Conservation (phyloP, 306 rosid genomes). For the Rosa persica region DNA sequence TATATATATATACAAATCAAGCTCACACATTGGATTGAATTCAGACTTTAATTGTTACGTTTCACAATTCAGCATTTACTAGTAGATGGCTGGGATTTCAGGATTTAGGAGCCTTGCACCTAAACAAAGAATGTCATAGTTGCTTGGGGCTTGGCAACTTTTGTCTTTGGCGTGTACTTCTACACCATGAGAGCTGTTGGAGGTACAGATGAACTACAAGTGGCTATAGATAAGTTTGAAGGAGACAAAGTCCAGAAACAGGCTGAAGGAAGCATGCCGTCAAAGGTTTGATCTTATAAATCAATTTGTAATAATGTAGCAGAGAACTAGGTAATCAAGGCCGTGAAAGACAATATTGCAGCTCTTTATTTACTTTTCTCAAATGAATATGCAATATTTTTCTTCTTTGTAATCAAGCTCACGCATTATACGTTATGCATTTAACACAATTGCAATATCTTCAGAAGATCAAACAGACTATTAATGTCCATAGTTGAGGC, state of each 20-base stretch:
- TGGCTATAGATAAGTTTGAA: constrained; percentile 87
- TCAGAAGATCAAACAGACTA: no score
- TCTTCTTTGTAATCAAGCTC: background rate
- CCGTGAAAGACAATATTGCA: constrained; percentile 6
- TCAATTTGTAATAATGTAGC: constrained; percentile 8
- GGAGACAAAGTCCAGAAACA: constrained; percentile 51
- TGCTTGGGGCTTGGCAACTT: constrained; percentile 83
- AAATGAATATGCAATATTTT: background rate
- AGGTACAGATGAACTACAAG: constrained; percentile 83
- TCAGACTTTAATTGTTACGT: no score
- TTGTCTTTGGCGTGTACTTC: constrained; percentile 79
- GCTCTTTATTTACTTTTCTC: background rate
- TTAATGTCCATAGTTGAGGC: no score
- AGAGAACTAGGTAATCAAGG: background rate
- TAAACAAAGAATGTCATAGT: constrained; percentile 71
- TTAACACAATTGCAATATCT: no score
- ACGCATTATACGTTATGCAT: no score
- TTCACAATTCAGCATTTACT: no score
- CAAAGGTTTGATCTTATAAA: constrained; percentile 37
- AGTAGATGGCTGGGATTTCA: constrained; percentile 58
- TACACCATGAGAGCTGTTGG: constrained; percentile 97
- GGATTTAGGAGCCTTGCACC: constrained; percentile 57
- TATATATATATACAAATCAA: no score
- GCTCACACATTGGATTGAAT: no score
- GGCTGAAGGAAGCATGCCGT: constrained; percentile 31